Percentiles rank a stretch among this genome's conserved stretches.
Evolutionary conservation across 257 asterid genomes (phyloP).

Genomic region (Plantago elongata): DNA sequence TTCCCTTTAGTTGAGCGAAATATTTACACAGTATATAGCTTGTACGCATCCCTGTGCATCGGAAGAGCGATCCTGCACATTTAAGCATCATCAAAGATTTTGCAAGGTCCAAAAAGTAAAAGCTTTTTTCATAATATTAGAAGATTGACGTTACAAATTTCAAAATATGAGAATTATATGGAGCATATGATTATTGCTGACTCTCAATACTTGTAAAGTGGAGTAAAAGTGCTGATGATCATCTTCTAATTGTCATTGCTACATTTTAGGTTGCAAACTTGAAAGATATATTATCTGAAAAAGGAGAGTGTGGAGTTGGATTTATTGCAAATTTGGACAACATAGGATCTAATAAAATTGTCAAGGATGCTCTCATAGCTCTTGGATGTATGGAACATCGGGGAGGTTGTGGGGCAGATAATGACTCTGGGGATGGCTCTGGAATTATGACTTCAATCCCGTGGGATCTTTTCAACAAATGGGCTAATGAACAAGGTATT

Average conservation of each 20-base stretch:
- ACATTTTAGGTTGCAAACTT: conserved; percentile 71
- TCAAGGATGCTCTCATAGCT: conserved; percentile 90
- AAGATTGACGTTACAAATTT: no score
- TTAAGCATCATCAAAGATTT: no score
- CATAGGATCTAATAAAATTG: conserved; percentile 64
- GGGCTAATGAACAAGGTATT: conserved; percentile 86
- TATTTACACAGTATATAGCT: no score
- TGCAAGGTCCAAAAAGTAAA: no score
- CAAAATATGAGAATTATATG: no score
- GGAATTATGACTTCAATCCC: conserved; percentile 97
- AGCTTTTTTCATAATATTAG: no score
- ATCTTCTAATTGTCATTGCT: conserved; percentile 6
- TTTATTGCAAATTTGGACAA: conserved; percentile 92
- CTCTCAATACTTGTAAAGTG: conserved; percentile 7
- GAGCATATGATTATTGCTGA: conserved; percentile 3
- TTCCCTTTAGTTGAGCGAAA: no score
- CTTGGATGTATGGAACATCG: conserved; percentile 99
- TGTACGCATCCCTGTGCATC: no score
- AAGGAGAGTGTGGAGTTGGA: conserved; percentile 98
- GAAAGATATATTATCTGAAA: conserved; percentile 82
- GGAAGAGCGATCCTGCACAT: no score
- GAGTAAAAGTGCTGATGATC: conserved; percentile 6
- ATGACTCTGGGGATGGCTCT: conserved; percentile 99
- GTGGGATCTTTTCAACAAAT: conserved; percentile 80
- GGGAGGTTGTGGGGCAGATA: conserved; percentile 99